phyloP scores from a whole-genome alignment of 2,329 filamentous ascomycete genomes.

The Colletotrichum acutatum region DNA sequence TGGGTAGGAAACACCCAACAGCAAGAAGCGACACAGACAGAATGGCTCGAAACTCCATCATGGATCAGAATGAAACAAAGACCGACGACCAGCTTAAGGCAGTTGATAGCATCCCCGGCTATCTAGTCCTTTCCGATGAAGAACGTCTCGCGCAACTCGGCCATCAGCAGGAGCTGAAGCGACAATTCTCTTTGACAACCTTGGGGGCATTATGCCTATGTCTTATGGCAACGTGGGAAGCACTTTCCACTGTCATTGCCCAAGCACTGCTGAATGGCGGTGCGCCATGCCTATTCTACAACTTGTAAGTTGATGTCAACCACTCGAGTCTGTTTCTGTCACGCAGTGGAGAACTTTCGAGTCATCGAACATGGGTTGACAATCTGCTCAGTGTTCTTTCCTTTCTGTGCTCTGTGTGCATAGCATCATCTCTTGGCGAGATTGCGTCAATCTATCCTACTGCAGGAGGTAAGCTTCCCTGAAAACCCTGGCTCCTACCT shows the following conservation, averaged over 20 bases:
- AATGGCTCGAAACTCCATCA: background rate
- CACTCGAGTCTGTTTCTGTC: too few species aligned
- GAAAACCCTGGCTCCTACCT: background rate
- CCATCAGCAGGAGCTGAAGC: slow-evolving; percentile 43
- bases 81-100: background rate
- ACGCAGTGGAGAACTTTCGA: too few species aligned
- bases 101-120: background rate
- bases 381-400: slow-evolving; percentile 49
- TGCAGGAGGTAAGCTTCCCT: slow-evolving; percentile 40
- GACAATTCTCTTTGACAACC: slow-evolving; percentile 53
- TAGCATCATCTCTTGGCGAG: slow-evolving; percentile 52
- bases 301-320: slow-evolving; percentile 44
- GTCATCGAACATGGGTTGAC: background rate
- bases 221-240: slow-evolving; percentile 64
- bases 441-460: slow-evolving; percentile 51
- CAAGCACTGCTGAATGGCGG: slow-evolving; percentile 56
- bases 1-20: too few species aligned
- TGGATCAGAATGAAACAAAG: slow-evolving; percentile 2
- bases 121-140: slow-evolving; percentile 30
- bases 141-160: slow-evolving; percentile 42
- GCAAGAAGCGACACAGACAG: background rate
- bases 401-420: slow-evolving; percentile 51
- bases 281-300: slow-evolving; percentile 57
- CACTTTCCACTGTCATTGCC: slow-evolving; percentile 56
- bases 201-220: slow-evolving; percentile 56